Conservation (phyloP, 257 asterid species). For the Solanum paucissectum region DNA sequence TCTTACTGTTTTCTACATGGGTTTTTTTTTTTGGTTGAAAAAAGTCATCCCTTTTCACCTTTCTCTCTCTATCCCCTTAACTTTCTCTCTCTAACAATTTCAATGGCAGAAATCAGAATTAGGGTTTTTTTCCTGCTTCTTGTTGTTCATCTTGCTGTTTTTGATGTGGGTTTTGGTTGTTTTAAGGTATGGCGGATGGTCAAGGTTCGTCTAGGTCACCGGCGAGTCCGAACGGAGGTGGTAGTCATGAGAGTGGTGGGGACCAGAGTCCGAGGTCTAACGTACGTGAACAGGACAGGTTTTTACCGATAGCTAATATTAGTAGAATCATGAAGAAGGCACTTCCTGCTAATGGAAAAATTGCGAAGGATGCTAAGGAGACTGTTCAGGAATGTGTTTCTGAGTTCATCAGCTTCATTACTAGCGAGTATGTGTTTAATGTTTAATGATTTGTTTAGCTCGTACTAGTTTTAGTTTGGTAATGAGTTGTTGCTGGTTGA, state of each 20-base stretch:
- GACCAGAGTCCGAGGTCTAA: constrained; percentile 68
- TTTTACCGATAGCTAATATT: constrained; percentile 68
- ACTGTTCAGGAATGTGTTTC: constrained; percentile 84
- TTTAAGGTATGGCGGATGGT: constrained; percentile 52
- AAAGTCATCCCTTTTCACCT: neutral
- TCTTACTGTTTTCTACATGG: neutral
- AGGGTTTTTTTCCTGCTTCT: neutral
- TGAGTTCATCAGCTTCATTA: constrained; percentile 77
- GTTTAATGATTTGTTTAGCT: neutral
- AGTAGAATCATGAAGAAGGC: constrained; percentile 83
- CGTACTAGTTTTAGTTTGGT: neutral
- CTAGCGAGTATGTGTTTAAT: constrained; percentile 58
- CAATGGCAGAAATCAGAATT: neutral
- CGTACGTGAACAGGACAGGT: constrained; percentile 74
- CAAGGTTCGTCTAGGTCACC: constrained; percentile 37
- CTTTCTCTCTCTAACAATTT: neutral
- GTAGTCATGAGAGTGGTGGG: constrained; percentile 69
- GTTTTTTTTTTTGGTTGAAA: neutral
- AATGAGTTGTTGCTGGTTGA: neutral
- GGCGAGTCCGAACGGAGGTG: constrained; percentile 47
- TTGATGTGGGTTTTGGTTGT: neutral
- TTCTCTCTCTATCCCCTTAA: too few species aligned
- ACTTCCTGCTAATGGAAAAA: constrained; percentile 69
- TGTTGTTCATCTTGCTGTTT: neutral
- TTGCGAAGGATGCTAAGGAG: constrained; percentile 82